Conservation (phyloP, 208 protist species). For the Leishmania arabica region DNA sequence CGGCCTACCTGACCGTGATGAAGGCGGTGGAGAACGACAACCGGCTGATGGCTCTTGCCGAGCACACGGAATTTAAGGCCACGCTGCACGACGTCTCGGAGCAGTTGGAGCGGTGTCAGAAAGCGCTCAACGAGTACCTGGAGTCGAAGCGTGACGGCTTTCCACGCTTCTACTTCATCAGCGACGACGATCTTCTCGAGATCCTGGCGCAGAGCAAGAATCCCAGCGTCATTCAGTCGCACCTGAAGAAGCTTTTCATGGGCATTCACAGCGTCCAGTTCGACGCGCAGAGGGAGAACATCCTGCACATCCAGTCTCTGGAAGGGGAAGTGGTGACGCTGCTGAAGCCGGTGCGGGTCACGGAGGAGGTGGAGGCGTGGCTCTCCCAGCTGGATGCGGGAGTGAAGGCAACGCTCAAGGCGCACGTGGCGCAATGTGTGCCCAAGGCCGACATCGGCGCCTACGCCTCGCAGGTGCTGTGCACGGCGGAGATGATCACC, state of each 20-base stretch:
- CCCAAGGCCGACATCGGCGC: constrained; percentile 83
- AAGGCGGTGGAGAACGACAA: constrained; percentile 74
- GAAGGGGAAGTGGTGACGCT: constrained; percentile 96
- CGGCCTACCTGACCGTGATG: constrained; percentile 96
- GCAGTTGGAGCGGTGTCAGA: constrained; percentile 97
- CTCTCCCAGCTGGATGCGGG: constrained; percentile 90
- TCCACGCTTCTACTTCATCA: constrained; percentile 99
- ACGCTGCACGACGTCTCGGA: constrained; percentile 91
- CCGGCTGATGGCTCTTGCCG: constrained; percentile 86
- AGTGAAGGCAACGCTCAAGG: constrained; percentile 94
- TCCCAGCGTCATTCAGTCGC: constrained; percentile 96
- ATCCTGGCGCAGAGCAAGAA: constrained; percentile 97
- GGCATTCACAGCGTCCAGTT: constrained; percentile 96
- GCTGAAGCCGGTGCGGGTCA: constrained; percentile 90
- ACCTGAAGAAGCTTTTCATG: constrained; percentile 99
- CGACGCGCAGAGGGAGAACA: constrained; percentile 85
- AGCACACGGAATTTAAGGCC: constrained; percentile 80
- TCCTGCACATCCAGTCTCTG: constrained; percentile 90
- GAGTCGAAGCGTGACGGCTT: constrained; percentile 97
- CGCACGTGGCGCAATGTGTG: constrained; percentile 86
- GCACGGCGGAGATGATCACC: constrained; percentile 92
- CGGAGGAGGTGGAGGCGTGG: constrained; percentile 96
- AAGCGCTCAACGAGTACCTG: constrained; percentile 97
- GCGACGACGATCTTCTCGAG: constrained; percentile 98
- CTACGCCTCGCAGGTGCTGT: constrained; percentile 96